Conservation (phyloP, 768 basidiomycete species). For the Pisolithus albus region DNA sequence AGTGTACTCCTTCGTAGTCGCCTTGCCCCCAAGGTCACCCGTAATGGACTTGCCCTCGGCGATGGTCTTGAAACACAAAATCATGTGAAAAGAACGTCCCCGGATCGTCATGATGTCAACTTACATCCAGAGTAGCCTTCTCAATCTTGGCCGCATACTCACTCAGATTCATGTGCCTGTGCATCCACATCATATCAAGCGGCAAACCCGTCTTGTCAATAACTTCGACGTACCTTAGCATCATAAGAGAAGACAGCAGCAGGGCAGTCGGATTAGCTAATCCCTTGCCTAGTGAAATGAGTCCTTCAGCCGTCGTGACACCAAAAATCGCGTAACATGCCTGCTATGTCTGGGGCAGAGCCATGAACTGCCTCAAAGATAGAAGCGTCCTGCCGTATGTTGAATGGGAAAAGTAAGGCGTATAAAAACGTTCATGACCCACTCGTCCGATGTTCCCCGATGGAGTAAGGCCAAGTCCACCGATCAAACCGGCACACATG, state of each 20-base stretch:
- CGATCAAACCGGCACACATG: conserved; percentile 98
- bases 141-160: conserved; percentile 86
- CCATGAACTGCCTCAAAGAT: conserved; percentile 99
- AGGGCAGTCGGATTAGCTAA: conserved; percentile 99
- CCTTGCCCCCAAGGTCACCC: conserved; percentile 91
- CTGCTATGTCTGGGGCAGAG: conserved; percentile 98
- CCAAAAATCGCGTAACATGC: conserved; percentile 32
- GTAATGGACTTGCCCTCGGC: conserved; percentile 95
- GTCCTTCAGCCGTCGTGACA: conserved; percentile 2
- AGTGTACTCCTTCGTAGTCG: conserved; percentile 86
- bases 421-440: conserved; percentile 23
- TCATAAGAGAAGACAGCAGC: conserved; percentile 92
- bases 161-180: conserved; percentile 86
- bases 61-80: conserved; percentile 61
- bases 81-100: background rate
- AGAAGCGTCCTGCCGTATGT: conserved; percentile 73
- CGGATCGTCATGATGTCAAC: conserved; percentile 23
- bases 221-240: conserved; percentile 67
- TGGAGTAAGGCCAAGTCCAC: conserved; percentile 93
- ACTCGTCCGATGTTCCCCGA: conserved; percentile 96
- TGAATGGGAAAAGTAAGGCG: conserved; percentile 11
- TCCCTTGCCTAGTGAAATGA: conserved; percentile 57
- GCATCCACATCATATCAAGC: conserved; percentile 20
- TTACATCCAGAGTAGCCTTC: conserved; percentile 79
- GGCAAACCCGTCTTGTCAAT: conserved; percentile 1